Conservation (phyloP, 163 green algal species). For the Chloroidium sp. region DNA sequence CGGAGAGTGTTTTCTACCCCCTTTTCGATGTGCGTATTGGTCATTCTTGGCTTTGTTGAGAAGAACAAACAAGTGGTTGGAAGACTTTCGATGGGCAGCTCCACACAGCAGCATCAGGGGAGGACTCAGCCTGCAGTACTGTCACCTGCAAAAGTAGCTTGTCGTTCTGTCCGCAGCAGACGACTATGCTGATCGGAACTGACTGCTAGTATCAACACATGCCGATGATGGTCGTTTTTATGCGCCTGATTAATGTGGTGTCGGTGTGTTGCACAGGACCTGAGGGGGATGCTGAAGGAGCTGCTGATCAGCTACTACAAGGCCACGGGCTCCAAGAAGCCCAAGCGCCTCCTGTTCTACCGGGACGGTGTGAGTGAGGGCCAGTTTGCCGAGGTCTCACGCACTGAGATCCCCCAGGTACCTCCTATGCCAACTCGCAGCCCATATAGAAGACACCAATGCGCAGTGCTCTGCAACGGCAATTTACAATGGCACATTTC, state of each 20-base stretch:
- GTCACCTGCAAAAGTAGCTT: too few relatives aligned
- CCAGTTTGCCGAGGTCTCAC: conserved; percentile 29
- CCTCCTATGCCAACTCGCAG: too few relatives aligned
- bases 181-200: not conserved
- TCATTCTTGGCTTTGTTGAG: too few relatives aligned
- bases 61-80: too few relatives aligned
- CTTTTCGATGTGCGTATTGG: too few relatives aligned
- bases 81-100: too few relatives aligned
- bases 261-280: conserved; percentile 12
- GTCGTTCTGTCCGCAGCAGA: not conserved
- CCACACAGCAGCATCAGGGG: too few relatives aligned
- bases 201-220: not conserved
- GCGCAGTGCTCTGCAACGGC: too few relatives aligned
- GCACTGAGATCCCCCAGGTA: conserved; percentile 21
- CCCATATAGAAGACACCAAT: too few relatives aligned
- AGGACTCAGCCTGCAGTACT: too few relatives aligned
- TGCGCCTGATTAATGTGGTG: not conserved
- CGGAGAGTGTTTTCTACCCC: too few relatives aligned
- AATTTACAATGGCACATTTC: too few relatives aligned
- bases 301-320: conserved; percentile 64
- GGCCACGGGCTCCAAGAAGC: conserved; percentile 38
- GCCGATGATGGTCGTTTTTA: not conserved
- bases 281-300: conserved; percentile 45
- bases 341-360: conserved; percentile 57
- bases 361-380: conserved; percentile 52